These are phyloP conservation scores for Calonectria multiphialidica DNA, from an alignment of 2,329 filamentous ascomycete species.

Conservation along the genomic window DNA sequence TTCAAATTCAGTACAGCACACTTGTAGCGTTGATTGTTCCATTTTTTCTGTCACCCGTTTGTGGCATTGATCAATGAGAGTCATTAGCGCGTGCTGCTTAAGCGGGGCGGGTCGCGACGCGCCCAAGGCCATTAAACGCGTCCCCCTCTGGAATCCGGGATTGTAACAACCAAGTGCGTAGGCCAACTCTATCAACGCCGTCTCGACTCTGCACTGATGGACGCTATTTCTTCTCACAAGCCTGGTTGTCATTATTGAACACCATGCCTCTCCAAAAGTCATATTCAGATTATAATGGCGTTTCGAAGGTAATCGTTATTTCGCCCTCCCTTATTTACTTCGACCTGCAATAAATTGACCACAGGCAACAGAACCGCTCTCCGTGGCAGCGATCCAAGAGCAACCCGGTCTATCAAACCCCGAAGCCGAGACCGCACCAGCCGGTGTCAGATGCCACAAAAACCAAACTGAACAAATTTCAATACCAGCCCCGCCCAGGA, in stretches of 20 bases:
- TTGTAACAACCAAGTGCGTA: conserved; percentile 17
- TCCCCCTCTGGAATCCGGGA: conserved; percentile 24
- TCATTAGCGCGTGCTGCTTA: conserved; percentile 17
- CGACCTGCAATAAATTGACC: conserved; percentile 9
- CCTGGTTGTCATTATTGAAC: conserved; percentile 26
- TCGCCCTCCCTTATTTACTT: conserved; percentile 6
- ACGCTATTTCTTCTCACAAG: conserved; percentile 30
- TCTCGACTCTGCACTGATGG: conserved; percentile 29
- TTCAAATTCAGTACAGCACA: too few species aligned
- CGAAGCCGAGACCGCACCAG: conserved; percentile 53
- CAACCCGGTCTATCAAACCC: conserved; percentile 56
- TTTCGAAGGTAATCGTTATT: conserved; percentile 46
- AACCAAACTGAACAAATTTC: conserved; percentile 71
- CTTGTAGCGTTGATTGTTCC: background rate
- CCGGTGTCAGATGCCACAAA: conserved; percentile 70
- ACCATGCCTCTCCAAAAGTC: conserved; percentile 57
- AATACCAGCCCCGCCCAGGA: conserved; percentile 48
- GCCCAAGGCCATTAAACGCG: conserved; percentile 44
- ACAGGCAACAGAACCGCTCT: conserved; percentile 49
- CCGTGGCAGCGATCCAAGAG: conserved; percentile 69
- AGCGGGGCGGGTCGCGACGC: conserved; percentile 39
- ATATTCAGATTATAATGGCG: conserved; percentile 52
- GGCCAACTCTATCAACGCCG: conserved; percentile 15
- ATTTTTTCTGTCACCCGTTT: background rate
- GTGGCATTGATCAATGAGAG: conserved; percentile 16